Conservation (phyloP, 2,329 filamentous ascomycete genomes). For the Graphilbum fragrans region DNA sequence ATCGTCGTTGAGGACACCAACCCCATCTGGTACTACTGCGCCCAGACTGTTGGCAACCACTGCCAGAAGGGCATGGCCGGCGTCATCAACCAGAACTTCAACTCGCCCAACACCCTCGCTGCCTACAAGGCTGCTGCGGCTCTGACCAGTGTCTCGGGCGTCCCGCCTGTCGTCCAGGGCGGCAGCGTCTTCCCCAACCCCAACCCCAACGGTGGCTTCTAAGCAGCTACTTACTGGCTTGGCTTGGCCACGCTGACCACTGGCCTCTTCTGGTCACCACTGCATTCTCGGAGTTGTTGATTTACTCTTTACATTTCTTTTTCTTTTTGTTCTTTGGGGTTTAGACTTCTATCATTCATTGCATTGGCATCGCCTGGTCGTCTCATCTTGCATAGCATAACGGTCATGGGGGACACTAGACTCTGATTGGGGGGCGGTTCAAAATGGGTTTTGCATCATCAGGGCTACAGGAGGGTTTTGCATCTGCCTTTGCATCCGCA, state of each 20-base stretch:
- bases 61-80: conserved; percentile 37
- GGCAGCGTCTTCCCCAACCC: conserved; percentile 27
- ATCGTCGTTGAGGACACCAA: conserved; percentile 26
- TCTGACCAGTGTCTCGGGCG: conserved; percentile 15
- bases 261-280: neutral
- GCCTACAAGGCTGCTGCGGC: conserved; percentile 24
- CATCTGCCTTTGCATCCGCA: neutral
- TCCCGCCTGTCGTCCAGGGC: conserved; percentile 21
- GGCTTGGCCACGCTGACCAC: neutral
- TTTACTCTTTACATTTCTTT: neutral
- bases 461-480: neutral
- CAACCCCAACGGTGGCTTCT: conserved; percentile 27
- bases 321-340: neutral
- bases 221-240: conserved; percentile 2
- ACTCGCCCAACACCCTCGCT: conserved; percentile 22
- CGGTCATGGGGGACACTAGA: too few relatives aligned
- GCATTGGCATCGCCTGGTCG: neutral
- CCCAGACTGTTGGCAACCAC: conserved; percentile 27
- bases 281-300: neutral
- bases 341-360: neutral
- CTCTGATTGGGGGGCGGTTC: too few relatives aligned
- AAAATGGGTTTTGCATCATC: neutral
- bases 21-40: conserved; percentile 33
- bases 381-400: too few relatives aligned
- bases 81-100: conserved; percentile 35